Evolutionary conservation across 1,284 basidiomycete genomes (phyloP), one percentile per base, ranked within the genome.

Genomic region (Apiotrichum porosum): DNA sequence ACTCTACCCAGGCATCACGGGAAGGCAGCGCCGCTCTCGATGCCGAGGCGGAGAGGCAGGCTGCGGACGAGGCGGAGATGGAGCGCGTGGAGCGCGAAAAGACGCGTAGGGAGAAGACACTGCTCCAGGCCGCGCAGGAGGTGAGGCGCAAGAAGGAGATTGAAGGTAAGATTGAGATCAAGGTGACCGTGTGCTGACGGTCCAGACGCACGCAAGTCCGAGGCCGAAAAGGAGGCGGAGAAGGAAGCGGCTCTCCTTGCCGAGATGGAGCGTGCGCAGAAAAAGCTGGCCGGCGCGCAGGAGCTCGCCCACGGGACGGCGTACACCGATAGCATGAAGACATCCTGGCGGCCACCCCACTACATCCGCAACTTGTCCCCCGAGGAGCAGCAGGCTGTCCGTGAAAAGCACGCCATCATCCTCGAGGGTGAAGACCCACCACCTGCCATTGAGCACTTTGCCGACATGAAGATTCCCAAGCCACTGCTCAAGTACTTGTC

Each of bases 401-500:
- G 95, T 26, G 88, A 94, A 51, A 88, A 91, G 73, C 81, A 88
- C 61, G 91, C 97, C 66, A 95, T 99, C 62, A 76, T 95, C 18
- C 83, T 87, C 17, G 90, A 97, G 60, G 94, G 94, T 5, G 83
- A 92, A 49, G 81, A 92, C 61, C 78, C 95, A n/a, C 73, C 94
- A 6, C 91, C 92, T 18, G 88, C 93, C 1, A 95, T 97, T 47
- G 84, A 90, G 53, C 83, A 88, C 60, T 98, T 98, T 73, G 79
- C 79, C 34, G 95, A 98, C 69, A 99, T 99, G 95, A 97, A 97
- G 78, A 83, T 99, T 9, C 95, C 94, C 3, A 78, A 81, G 30
- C 80, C 84, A 8, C 81, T 98, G 21, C 76, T 98, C 28, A 81
- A 85, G 47, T 85, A 87, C 68, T 79, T 99, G 38, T 84, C 83